phyloP scores from a whole-genome alignment of 345 rosid genomes.

The Camelina hispida region DNA sequence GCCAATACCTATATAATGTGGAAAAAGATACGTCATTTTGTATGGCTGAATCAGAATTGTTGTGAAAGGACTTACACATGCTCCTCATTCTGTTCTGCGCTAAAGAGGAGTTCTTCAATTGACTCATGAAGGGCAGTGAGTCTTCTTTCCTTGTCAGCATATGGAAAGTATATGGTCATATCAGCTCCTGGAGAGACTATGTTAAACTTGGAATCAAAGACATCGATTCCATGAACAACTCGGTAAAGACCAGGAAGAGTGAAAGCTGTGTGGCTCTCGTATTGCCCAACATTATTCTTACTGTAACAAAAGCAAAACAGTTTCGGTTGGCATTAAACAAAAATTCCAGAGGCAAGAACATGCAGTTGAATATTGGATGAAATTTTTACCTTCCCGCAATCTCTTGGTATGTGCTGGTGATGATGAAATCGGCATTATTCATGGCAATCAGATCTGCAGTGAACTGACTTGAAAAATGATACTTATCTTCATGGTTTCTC shows the following conservation, averaged over 20 bases:
- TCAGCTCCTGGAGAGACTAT: slow-evolving; percentile 76
- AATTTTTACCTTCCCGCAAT: slow-evolving; percentile 54
- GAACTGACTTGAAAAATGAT: slow-evolving; percentile 63
- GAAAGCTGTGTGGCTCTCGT: slow-evolving; percentile 66
- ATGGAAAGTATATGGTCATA: slow-evolving; percentile 65
- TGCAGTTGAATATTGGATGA: background rate
- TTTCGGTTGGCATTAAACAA: slow-evolving; percentile 13
- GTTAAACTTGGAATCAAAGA: slow-evolving; percentile 67
- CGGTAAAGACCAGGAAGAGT: slow-evolving; percentile 67
- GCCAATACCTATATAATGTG: background rate
- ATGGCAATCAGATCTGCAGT: slow-evolving; percentile 63
- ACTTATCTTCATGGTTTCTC: slow-evolving; percentile 58
- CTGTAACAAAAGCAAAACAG: slow-evolving; percentile 39
- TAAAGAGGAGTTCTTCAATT: slow-evolving; percentile 56
- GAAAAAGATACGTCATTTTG: no score
- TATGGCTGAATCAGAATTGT: background rate
- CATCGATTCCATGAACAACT: slow-evolving; percentile 69
- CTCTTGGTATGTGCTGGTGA: slow-evolving; percentile 63
- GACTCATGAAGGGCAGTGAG: slow-evolving; percentile 58
- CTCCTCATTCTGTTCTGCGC: slow-evolving; percentile 54
- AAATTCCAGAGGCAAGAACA: slow-evolving; percentile 3
- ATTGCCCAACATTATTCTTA: slow-evolving; percentile 62
- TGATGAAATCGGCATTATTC: slow-evolving; percentile 64
- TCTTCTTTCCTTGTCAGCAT: slow-evolving; percentile 55
- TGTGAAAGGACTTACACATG: slow-evolving; percentile 55